Base-by-base conservation (phyloP, 2,329 filamentous ascomycete genomes). In the Gnomoniopsis smithogilvyi region DNA sequence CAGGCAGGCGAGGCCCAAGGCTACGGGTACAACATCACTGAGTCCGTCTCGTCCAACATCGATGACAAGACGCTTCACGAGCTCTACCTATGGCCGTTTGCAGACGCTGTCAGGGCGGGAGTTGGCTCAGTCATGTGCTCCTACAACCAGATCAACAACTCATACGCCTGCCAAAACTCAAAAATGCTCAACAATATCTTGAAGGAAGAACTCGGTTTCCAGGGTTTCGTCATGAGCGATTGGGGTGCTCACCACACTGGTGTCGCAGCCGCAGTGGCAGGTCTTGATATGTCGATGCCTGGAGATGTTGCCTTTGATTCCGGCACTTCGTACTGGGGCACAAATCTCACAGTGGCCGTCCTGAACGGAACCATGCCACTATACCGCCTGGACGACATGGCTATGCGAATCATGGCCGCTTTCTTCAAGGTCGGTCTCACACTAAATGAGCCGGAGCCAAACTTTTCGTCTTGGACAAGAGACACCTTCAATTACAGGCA, bases 331-430 rank as follows among this genome's bases (percentile, higher is more conserved):
- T 96, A 80, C 78, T 96, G 90, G 89, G 94, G 94, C 11, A 77
- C 87, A 30, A 98, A 98, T 73, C 74, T 98, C 66, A 97, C 94
- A 2, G 78, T 96, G 51, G 91, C 91, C 1, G 87, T 97, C 6
- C 74, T 96, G 66, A 97, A 98, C 69, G 93, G 93, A 38, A 96
- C 92, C 1, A 78, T 98, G 34, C 91, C 94, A 1, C 85, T 90
- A 65, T 96, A 90, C 83, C 85, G 94, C 53, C 72, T 98, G 11
- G 93, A 97, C 66, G 95, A 98, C 69, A 96, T 96, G 88, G 91
- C 86, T 6, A 89, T 92, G 73, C 87, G 95, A 66, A 96, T 90
- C 69, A 88, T 89, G 84, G 80, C 87, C 6, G 78, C 86, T 45
- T 86, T 83, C 69, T 89, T 87, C 77, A 88, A 89, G 73, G 84